Percentiles rank a stretch among this genome's conserved stretches.
These are phyloP conservation scores for Venturia effusa DNA, from an alignment of 2,329 filamentous ascomycete species.

Conservation along the genomic window DNA sequence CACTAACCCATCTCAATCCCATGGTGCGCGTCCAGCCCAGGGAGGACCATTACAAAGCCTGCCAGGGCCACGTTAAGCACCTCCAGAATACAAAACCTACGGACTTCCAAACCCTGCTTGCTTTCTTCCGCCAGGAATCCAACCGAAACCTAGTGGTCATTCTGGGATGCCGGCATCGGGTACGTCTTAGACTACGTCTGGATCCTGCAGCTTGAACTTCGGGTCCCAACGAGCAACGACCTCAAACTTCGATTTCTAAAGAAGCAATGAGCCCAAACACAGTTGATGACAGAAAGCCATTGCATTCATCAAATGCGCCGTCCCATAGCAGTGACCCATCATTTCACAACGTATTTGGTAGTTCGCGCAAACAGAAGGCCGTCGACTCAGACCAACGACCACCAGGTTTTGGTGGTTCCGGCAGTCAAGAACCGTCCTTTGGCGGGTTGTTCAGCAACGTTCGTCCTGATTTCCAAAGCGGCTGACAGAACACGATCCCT, in stretches of 20 bases:
- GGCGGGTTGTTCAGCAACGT: background rate
- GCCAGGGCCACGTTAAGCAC: background rate
- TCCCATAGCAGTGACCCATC: background rate
- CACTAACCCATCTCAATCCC: background rate
- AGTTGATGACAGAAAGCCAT: background rate
- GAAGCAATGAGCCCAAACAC: too few species aligned
- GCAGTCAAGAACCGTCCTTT: background rate
- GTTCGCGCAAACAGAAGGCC: background rate
- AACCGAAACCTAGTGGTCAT: background rate
- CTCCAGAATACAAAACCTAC: background rate
- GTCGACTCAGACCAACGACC: too few species aligned
- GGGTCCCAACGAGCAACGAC: background rate
- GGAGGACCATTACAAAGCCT: too few species aligned
- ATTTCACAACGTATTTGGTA: background rate
- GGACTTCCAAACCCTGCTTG: background rate
- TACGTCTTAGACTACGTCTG: too few species aligned
- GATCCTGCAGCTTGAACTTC: too few species aligned
- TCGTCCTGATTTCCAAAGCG: background rate
- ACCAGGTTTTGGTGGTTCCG: background rate
- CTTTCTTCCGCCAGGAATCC: background rate
- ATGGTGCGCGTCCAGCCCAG: background rate
- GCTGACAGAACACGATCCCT: background rate
- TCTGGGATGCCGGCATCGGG: background rate
- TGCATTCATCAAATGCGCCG: background rate
- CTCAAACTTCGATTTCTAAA: background rate